Evolutionary conservation across 495 filamentous ascomycete species (phyloP).

Genomic region (Usnea hakonensis): DNA sequence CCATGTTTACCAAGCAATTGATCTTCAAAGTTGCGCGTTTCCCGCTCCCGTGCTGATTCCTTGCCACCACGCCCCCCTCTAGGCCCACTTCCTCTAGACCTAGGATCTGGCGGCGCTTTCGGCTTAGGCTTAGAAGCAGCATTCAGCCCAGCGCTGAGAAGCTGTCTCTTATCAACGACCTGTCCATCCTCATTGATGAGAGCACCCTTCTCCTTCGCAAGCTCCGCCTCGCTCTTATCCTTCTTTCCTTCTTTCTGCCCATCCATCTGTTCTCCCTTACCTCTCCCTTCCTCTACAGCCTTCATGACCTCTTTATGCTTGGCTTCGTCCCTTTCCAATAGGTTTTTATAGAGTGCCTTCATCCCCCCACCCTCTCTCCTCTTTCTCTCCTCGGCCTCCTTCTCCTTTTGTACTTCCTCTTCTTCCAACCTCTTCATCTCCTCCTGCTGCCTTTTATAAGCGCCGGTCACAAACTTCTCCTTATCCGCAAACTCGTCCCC

Average conservation of each 20-base stretch:
- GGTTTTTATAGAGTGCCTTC: conserved; percentile 76
- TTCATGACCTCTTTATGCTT: conserved; percentile 63
- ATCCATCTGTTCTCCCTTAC: conserved; percentile 29
- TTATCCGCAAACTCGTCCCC: conserved; percentile 92
- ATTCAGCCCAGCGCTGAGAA: conserved; percentile 84
- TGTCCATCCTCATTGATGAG: conserved; percentile 88
- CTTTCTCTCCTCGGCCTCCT: conserved; percentile 54
- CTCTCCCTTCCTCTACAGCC: conserved; percentile 56
- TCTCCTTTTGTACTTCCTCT: conserved; percentile 67
- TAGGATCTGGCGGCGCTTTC: conserved; percentile 29
- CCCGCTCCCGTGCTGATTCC: conserved; percentile 49
- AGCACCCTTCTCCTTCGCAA: conserved; percentile 62
- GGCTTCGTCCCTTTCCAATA: conserved; percentile 70
- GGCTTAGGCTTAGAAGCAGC: conserved; percentile 51
- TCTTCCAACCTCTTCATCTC: conserved; percentile 71
- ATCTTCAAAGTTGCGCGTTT: conserved; percentile 79
- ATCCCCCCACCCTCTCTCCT: conserved; percentile 64
- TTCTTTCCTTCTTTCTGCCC: conserved; percentile 33
- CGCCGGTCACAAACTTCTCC: conserved; percentile 93
- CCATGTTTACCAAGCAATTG: conserved; percentile 38
- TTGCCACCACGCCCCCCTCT: conserved; percentile 27
- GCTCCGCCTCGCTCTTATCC: conserved; percentile 61
- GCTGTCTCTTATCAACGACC: conserved; percentile 86
- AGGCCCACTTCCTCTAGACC: conserved; percentile 7
- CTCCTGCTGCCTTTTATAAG: conserved; percentile 88